These are phyloP conservation scores for Saitozyma podzolica DNA, from an alignment of 768 basidiomycete species.

Conservation along the genomic window DNA sequence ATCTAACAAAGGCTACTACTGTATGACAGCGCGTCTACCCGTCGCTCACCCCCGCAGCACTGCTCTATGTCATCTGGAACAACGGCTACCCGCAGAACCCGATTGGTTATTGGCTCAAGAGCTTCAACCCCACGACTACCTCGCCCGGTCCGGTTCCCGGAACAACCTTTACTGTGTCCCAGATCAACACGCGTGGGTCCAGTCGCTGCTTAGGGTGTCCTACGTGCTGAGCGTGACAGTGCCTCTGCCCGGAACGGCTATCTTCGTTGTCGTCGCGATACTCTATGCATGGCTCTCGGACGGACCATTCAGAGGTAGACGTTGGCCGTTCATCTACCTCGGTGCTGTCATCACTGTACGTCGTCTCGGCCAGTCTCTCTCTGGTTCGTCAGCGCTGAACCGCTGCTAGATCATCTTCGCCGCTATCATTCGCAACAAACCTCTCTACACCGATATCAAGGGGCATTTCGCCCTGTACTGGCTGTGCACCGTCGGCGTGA, in stretches of 20 bases:
- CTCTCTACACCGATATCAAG: constrained; percentile 27
- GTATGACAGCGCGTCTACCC: too few relatives aligned
- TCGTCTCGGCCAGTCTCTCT: not conserved
- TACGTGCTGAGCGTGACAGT: constrained; percentile 12
- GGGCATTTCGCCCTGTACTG: constrained; percentile 29
- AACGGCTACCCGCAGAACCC: constrained; percentile 19
- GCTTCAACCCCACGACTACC: constrained; percentile 26
- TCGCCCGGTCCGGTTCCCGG: constrained; percentile 27
- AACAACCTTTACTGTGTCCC: constrained; percentile 22
- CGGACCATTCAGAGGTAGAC: constrained; percentile 27
- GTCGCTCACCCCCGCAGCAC: constrained; percentile 1
- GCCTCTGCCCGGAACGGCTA: constrained; percentile 25
- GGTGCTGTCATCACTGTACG: constrained; percentile 25
- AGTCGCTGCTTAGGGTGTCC: not conserved
- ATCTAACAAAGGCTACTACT: too few relatives aligned
- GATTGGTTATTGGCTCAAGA: constrained; percentile 40
- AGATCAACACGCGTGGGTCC: constrained; percentile 35
- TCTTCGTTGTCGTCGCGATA: constrained; percentile 26
- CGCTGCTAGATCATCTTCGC: constrained; percentile 14
- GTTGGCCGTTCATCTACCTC: constrained; percentile 38
- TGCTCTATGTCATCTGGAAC: constrained; percentile 27
- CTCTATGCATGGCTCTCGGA: constrained; percentile 36
- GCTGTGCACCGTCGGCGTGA: constrained; percentile 9
- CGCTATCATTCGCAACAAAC: constrained; percentile 14
- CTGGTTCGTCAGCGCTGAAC: not conserved